phyloP scores from a whole-genome alignment of 805 yeast genomes.

The Myxozyma udenii region DNA sequence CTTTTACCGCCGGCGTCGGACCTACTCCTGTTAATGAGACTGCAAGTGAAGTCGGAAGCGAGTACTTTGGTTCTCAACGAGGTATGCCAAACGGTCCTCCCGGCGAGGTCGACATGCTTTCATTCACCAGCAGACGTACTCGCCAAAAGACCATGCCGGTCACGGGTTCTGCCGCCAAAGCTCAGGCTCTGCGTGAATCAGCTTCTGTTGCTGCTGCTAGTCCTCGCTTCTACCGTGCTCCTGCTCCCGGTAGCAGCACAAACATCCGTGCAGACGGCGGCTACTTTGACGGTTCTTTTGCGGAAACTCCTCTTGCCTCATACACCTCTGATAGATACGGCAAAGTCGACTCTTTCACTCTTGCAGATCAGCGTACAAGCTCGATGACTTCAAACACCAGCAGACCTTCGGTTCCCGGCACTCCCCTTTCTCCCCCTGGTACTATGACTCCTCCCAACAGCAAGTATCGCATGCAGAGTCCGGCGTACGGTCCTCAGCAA shows the following conservation, averaged over 20 bases:
- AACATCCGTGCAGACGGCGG: not conserved
- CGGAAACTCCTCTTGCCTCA: constrained; percentile 18
- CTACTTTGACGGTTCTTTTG: constrained; percentile 21
- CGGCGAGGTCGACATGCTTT: constrained; percentile 24
- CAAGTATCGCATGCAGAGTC: not conserved
- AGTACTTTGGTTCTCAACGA: constrained; percentile 7
- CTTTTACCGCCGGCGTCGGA: not conserved
- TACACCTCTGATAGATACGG: constrained; percentile 27
- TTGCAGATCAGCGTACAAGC: constrained; percentile 23
- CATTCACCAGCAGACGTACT: constrained; percentile 21
- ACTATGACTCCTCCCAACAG: not conserved
- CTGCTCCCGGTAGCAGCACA: not conserved
- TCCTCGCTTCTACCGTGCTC: not conserved
- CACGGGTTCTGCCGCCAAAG: constrained; percentile 2
- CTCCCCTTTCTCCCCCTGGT: not conserved
- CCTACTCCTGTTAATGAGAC: not conserved
- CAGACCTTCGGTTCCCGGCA: constrained; percentile 10
- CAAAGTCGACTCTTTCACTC: constrained; percentile 19
- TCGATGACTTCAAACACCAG: constrained; percentile 22
- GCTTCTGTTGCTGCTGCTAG: not conserved
- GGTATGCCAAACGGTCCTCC: constrained; percentile 8
- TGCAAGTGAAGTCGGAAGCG: constrained; percentile 6
- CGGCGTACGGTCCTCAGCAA: no score
- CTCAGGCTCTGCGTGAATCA: not conserved
- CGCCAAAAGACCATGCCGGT: constrained; percentile 18